Percentiles rank a stretch among this genome's conserved stretches.
Evolutionary conservation across 2,329 filamentous ascomycete species (phyloP).

Genomic region (Sphaerostilbella broomeana): DNA sequence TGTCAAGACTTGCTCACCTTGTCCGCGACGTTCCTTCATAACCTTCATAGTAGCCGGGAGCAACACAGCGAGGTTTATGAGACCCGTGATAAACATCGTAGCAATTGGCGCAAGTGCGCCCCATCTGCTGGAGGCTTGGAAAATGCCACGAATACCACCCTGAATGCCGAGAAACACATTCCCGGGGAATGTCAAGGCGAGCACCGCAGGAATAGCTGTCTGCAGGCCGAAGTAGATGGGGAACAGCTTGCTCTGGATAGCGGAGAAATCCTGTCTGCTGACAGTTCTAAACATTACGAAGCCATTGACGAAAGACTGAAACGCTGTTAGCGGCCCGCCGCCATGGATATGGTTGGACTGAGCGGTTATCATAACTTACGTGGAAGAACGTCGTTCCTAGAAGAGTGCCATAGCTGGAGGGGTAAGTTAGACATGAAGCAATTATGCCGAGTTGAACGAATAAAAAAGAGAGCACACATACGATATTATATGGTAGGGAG

Average conservation of each 20-base stretch:
- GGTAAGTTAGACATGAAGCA: too few species aligned
- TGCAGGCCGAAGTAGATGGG: slow-evolving; percentile 86
- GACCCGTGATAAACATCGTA: slow-evolving; percentile 61
- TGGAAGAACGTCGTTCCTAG: slow-evolving; percentile 85
- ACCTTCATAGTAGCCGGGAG: slow-evolving; percentile 68
- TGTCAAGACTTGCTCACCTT: slow-evolving; percentile 52
- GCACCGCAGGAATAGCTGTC: slow-evolving; percentile 61
- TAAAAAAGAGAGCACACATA: slow-evolving; percentile 31
- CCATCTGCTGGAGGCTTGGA: slow-evolving; percentile 55
- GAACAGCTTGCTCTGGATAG: slow-evolving; percentile 74
- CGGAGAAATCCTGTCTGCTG: slow-evolving; percentile 71
- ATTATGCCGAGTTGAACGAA: background rate
- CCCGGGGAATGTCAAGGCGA: slow-evolving; percentile 78
- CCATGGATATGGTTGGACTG: background rate
- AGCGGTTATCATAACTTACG: slow-evolving; percentile 31
- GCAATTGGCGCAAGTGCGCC: slow-evolving; percentile 62
- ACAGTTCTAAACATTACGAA: slow-evolving; percentile 71
- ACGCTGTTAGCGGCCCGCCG: slow-evolving; percentile 3
- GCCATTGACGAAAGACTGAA: slow-evolving; percentile 66
- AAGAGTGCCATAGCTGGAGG: slow-evolving; percentile 82
- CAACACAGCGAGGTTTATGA: slow-evolving; percentile 64
- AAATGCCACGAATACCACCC: slow-evolving; percentile 46
- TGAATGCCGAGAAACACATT: slow-evolving; percentile 41
- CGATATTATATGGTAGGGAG: slow-evolving; percentile 72
- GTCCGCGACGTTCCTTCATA: slow-evolving; percentile 70